Evolutionary conservation across 192 early-diverging fungal genomes (phyloP), one percentile per base, ranked within the genome.

Genomic region (Coemansia sp.): DNA sequence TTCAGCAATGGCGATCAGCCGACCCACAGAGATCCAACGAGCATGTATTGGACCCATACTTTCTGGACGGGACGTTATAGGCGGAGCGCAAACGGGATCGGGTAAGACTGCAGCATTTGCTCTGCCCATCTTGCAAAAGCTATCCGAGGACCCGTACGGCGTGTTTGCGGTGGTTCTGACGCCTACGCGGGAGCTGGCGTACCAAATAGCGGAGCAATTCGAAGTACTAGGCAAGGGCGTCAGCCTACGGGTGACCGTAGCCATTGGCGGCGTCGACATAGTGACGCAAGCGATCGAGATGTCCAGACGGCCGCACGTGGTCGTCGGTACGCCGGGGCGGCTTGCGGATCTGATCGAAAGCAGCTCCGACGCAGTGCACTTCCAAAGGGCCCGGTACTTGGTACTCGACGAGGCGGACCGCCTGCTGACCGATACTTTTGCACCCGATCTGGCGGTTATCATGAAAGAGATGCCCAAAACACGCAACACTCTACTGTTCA

Each of bases 51-150:
- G 85, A 0, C 83, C 88, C 48, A 92, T 94, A 33, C 78, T 99
- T 3, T 67, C 68, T 18, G 92, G 92, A 0, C 85, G 83, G 64
- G 92, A 97, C 69, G 90, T 96, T 11, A 92, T 99, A 55, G 98
- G 96, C 36, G 90, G 91, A 16, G 96, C 98, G 34, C 95, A 93
- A 59, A 99, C 98, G 8, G 98, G 98, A 55, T 91, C 88, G 3
- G 98, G 98, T 60, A 99, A 99, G 76, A 99, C 98, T 0, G 95
- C 95, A 11, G 95, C 97, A 0, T 99, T 99, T 87, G 98, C 98
- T 6, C 73, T 98, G 11, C 98, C 98, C 0, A 97, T 99, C 18
- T 83, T 99, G 51, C 96, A 98, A 67, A 92, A 90, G 67, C 87
- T 99, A 4, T 91, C 94, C 0, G 94, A 97, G 67, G 97, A 99